phyloP scores from a whole-genome alignment of 2,329 filamentous ascomycete genomes.

The Aspergillus sergii region DNA sequence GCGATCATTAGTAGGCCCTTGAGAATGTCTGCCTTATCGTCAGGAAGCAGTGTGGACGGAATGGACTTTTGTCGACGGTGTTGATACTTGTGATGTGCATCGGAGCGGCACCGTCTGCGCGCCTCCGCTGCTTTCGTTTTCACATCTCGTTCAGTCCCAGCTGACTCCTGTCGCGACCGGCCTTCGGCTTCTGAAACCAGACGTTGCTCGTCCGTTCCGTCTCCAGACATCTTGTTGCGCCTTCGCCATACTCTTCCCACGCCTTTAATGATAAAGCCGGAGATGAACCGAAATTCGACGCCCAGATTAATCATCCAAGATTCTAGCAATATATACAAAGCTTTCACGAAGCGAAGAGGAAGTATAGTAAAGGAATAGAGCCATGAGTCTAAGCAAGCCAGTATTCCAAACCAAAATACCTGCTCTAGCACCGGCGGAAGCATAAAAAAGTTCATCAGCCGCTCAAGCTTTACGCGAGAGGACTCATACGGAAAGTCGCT shows the following conservation, averaged over 20 bases:
- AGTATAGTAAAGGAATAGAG: slow-evolving; percentile 95
- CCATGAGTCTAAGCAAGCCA: slow-evolving; percentile 95
- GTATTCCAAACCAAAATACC: slow-evolving; percentile 80
- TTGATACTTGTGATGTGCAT: slow-evolving; percentile 43
- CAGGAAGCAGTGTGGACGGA: slow-evolving; percentile 80
- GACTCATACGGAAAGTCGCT: slow-evolving; percentile 82
- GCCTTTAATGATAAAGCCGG: slow-evolving; percentile 77
- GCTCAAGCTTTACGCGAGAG: slow-evolving; percentile 86
- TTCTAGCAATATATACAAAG: slow-evolving; percentile 70
- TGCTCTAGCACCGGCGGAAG: slow-evolving; percentile 81
- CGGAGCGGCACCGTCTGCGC: slow-evolving; percentile 31
- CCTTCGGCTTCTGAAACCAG: slow-evolving; percentile 24
- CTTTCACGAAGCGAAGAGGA: slow-evolving; percentile 83
- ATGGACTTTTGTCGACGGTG: slow-evolving; percentile 78
- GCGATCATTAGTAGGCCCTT: slow-evolving; percentile 86
- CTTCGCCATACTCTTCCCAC: slow-evolving; percentile 77
- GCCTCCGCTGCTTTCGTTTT: slow-evolving; percentile 21
- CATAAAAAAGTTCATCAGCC: slow-evolving; percentile 83
- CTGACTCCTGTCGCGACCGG: slow-evolving; percentile 19
- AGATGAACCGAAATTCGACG: slow-evolving; percentile 72
- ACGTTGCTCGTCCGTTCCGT: slow-evolving; percentile 16
- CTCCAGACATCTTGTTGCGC: slow-evolving; percentile 34
- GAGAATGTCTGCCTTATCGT: slow-evolving; percentile 92
- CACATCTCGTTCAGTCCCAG: slow-evolving; percentile 25
- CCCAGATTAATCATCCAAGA: slow-evolving; percentile 77